A percentile compares a stretch with the other conserved stretches of the same genome.
phyloP scores from a whole-genome alignment of 208 protist genomes.

The Leishmania braziliensis region DNA sequence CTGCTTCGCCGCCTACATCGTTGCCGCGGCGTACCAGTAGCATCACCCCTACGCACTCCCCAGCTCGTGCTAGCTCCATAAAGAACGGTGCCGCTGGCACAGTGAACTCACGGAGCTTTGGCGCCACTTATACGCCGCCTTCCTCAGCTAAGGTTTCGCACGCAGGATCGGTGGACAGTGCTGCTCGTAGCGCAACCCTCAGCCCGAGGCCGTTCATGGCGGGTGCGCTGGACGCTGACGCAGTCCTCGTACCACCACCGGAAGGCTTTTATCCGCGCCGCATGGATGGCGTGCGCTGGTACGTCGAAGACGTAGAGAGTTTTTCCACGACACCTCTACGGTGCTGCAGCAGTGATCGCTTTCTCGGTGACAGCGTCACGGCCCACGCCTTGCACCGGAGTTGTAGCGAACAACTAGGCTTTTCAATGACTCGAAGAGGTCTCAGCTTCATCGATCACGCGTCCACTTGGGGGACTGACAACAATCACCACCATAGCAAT shows the following conservation, averaged over 20 bases:
- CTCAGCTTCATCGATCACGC: background rate
- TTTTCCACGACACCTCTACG: conserved; percentile 21
- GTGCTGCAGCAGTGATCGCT: conserved; percentile 6
- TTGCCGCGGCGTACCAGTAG: conserved; percentile 29
- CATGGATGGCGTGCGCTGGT: conserved; percentile 22
- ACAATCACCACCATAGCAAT: background rate
- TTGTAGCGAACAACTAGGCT: background rate
- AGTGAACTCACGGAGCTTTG: background rate
- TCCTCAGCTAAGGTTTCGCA: background rate
- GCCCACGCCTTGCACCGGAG: background rate
- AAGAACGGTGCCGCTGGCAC: background rate
- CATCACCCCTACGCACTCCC: conserved; percentile 12
- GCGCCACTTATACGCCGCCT: background rate
- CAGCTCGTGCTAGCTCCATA: conserved; percentile 9
- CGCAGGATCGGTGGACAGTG: conserved; percentile 13
- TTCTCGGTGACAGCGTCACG: conserved; percentile 13
- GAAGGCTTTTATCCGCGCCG: conserved; percentile 58
- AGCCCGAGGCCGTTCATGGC: conserved; percentile 7
- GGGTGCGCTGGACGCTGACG: background rate
- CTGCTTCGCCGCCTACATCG: conserved; percentile 4
- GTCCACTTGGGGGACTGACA: background rate
- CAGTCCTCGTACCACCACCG: conserved; percentile 24
- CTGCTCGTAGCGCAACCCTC: background rate
- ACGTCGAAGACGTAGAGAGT: conserved; percentile 19
- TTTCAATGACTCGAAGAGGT: background rate